Evolutionary conservation across 805 yeast species (phyloP), one percentile per base, ranked within the genome.

Genomic region (Kazachstania psychrophila): DNA sequence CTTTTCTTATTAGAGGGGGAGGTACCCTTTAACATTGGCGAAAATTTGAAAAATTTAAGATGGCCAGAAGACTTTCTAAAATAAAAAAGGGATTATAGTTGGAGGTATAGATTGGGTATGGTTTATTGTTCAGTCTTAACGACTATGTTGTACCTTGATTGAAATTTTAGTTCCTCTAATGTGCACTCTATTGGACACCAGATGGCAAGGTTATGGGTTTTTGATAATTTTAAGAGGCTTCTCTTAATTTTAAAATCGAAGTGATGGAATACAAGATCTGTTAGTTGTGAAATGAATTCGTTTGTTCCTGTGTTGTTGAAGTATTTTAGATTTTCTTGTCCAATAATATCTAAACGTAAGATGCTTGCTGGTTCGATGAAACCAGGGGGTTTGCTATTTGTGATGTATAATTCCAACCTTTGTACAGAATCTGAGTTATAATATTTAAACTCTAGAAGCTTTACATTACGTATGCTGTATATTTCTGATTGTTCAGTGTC

Each of bases 131-230:
- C n/a, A n/a, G n/a, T n/a, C n/a, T n/a, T n/a, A n/a, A n/a, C n/a
- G n/a, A n/a, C n/a, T n/a, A n/a, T n/a, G n/a, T n/a, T n/a, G n/a
- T n/a, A n/a, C n/a, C n/a, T n/a, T n/a, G n/a, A n/a, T n/a, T n/a
- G n/a, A n/a, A n/a, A n/a, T 24, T 33, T 24, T 34, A 51, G 19
- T 34, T 49, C 56, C 23, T 43, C 44, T 12, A 45, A 27, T 14
- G 54, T 45, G 36, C 46, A 46, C 24, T 51, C 56, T 7, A 49
- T 37, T 9, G 54, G 54, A 25, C 48, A 43, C 51, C 52, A 49
- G 25, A 30, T 20, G 11, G 41, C 44, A 38, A 42, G 10, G 9
- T 19, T 20, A 20, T 30, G 14, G 15, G n/a, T 13, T 14, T 20
- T 11, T 30, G 16, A 10, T 30, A 30, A 19, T 19, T 15, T 20